Percentiles rank a stretch among this genome's conserved stretches.
Evolutionary conservation across 208 protist species (phyloP).

Genomic region (Acanthamoeba lenticulata): DNA sequence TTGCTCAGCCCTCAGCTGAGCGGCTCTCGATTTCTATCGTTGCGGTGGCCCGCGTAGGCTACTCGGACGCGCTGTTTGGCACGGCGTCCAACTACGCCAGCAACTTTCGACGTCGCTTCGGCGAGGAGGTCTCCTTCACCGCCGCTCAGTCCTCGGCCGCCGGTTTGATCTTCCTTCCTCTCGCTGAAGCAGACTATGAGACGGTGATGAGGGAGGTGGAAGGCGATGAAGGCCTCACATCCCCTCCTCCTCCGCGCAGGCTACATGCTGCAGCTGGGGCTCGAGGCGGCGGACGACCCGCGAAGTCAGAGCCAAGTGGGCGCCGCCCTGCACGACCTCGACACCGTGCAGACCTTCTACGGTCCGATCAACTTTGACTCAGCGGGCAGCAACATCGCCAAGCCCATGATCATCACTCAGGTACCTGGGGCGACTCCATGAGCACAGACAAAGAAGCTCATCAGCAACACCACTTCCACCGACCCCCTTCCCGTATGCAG

Average conservation of each 20-base stretch:
- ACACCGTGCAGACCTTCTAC: constrained; percentile 36
- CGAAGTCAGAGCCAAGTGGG: constrained; percentile 36
- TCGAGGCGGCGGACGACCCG: background rate
- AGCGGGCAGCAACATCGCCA: constrained; percentile 30
- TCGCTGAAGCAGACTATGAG: too few species aligned
- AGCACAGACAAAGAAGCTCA: too few species aligned
- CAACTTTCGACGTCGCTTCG: background rate
- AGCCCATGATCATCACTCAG: constrained; percentile 42
- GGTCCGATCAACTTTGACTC: constrained; percentile 31
- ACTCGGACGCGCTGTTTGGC: background rate
- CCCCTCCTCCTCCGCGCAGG: background rate
- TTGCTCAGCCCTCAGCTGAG: too few species aligned
- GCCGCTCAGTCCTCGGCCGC: background rate
- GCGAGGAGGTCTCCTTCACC: background rate
- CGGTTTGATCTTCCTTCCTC: background rate
- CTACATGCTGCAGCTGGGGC: background rate
- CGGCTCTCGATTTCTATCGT: too few species aligned
- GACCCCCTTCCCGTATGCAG: background rate
- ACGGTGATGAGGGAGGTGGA: too few species aligned
- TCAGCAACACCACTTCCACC: too few species aligned
- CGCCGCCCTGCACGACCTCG: background rate
- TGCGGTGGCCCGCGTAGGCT: background rate
- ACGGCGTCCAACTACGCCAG: background rate
- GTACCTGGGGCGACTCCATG: too few species aligned
- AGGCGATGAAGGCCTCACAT: too few species aligned